Evolutionary conservation across 805 yeast species (phyloP), one percentile per base, ranked within the genome.

Genomic region (Metschnikowia borealis): DNA sequence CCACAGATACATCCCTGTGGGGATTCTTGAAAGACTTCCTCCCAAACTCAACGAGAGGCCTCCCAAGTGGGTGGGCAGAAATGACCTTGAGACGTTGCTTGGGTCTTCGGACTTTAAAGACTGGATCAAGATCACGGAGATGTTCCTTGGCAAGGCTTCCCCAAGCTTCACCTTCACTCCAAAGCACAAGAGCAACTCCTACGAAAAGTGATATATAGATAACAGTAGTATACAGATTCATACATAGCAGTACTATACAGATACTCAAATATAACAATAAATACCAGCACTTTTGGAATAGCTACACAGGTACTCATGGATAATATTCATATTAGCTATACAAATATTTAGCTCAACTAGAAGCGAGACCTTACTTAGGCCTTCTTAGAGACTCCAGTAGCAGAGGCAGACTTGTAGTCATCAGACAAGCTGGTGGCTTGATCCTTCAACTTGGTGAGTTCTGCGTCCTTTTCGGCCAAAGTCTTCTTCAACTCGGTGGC

Each of bases 101-200:
- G 97, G 91, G 0, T 84, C 94, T 41, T 73, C 82, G 3, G 95
- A 92, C 69, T 89, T 84, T 69, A 80, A 78, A 61, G 99, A 94
- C 68, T 94, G 99, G 99, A 87, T 94, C 65, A 94, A 91, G 69
- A 81, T 94, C 57, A 81, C 96, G 15, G 99, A 94, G 67, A 82
- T 91, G 95, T 92, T 92, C 64, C 77, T 92, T 57, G 99, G 99
- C 18, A 89, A 89, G 50, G 87, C 85, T 0, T 82, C 84, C 48
- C 85, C 81, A 1, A 73, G 70, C 38, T 94, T 94, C 69, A 81
- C 79, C 46, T 94, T 90, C 64, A 78, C 79, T 48, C 99, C 99
- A 48, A 94, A 94, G 70, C 99, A 94, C 67, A 94, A 94, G 77
- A 88, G 96, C 69, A 94, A 87, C 60, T 78, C 97, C 2, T 89